Base-by-base conservation (phyloP, 139 green algal species). In the Closterium sp. region DNA sequence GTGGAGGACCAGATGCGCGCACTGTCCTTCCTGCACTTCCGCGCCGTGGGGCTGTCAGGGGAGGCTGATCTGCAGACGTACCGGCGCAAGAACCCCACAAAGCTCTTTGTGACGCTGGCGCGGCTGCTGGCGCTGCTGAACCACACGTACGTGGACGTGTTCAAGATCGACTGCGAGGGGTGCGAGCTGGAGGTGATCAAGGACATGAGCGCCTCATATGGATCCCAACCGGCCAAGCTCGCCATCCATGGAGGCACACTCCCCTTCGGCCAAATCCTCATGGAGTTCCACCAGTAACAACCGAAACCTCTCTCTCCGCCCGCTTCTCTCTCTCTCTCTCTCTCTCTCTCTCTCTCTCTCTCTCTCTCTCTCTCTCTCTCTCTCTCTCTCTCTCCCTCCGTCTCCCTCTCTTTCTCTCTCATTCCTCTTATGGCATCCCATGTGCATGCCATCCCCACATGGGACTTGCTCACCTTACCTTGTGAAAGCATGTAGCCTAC, bases 161-260 rank as follows among this genome's bases (percentile, higher is more conserved):
- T 90, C 87, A 90, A 90, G 87, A 90, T 90, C 87, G 87, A 90
- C 87, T 90, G 87, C 10, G 87, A 90, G 33, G 87, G 87, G 19
- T 90, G 87, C 87, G 87, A 90, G 87, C 31, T 85, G 30, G 8
- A 33, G 10, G 36, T 90, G 1, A 88, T 90, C 32, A 32, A 90
- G 36, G 36, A 90, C 87, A 88, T 90, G 84, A 35, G 16, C 12
- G 84, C 33, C 12, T 69, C 33, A 19, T 69, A 35, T 28, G 28
- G 43, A 12, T 69, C 43, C 43, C 43, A 69, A 9, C 43, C 43
- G 12, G 43, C 43, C 43, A 69, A 69, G 43, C 43, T 69, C 43
- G 43, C 43, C 43, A 69, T 69, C 43, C 43, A 69, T 25, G 43
- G 84, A 1, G 84, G 84, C 12, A 10, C 33, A 1, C 84, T 35